phyloP scores from a whole-genome alignment of 2,329 filamentous ascomycete genomes.

The Monilinia polystroma region DNA sequence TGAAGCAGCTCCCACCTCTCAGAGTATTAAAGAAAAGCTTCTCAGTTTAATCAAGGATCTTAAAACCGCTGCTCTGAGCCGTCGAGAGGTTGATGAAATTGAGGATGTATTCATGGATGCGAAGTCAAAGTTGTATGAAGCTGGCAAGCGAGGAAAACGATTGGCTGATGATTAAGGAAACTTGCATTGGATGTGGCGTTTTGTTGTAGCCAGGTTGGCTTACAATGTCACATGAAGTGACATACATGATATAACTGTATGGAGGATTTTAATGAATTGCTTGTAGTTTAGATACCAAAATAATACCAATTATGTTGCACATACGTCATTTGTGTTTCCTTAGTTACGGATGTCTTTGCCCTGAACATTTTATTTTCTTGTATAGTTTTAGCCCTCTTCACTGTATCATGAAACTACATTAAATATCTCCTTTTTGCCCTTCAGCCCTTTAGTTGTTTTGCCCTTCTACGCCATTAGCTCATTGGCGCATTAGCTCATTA shows the following conservation, averaged over 20 bases:
- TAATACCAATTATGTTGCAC: constrained; percentile 10
- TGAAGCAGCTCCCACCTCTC: constrained; percentile 37
- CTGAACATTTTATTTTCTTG: no score
- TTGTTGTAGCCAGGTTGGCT: constrained; percentile 17
- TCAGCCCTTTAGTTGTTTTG: no score
- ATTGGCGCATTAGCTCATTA: no score
- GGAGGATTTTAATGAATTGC: constrained; percentile 11
- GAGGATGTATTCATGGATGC: constrained; percentile 81
- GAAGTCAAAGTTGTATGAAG: constrained; percentile 70
- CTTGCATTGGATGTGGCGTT: constrained; percentile 34
- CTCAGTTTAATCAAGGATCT: constrained; percentile 59
- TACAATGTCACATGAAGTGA: constrained; percentile 8
- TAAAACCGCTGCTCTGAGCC: constrained; percentile 57
- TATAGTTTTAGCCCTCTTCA: background rate
- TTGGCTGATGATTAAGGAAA: constrained; percentile 19
- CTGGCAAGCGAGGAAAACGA: constrained; percentile 56
- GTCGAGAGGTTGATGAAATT: constrained; percentile 65
- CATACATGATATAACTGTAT: constrained; percentile 17
- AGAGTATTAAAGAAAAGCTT: constrained; percentile 55
- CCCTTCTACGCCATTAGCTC: no score
- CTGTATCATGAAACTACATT: background rate
- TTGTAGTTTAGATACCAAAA: constrained; percentile 20
- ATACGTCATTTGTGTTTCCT: background rate
- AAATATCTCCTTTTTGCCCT: background rate
- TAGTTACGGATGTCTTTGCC: background rate